Base-by-base conservation (phyloP, 148 eudicot species). In the Vaccinium darrowii region DNA sequence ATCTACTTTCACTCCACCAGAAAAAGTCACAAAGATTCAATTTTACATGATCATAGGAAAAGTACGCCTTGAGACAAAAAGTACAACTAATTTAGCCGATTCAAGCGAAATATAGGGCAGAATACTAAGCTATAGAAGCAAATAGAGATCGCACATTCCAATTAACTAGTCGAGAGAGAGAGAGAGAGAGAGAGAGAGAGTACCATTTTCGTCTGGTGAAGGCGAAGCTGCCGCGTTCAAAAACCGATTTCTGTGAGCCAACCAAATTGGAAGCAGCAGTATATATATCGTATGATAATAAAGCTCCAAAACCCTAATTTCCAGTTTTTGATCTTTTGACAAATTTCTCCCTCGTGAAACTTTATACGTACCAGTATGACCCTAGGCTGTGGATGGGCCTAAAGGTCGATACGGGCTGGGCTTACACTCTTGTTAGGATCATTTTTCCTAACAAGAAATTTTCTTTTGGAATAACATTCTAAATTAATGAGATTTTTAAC, bases 161-260 rank as follows among this genome's bases (percentile, higher is more conserved):
- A 62, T 2, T 21, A 19, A 21, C 23, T 39, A 15, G 16, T 74
- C 36, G 23, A 39, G 50, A 39, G 78, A 75, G 79, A 76, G 53
- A 49, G 57, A 76, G 33, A 76, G 56, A 21, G 80, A 50, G 57
- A 51, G 57, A 49, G 58, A 49, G 56, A 43, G 51, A 76, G 80
- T 51, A 77, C 80, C 80, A 77, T 77, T 77, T 76, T 77, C 33
- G 80, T 23, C 80, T 51, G 33, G 18, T 23, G 19, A 77, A 77
- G 80, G 53, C 33, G 79, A n/a, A 49, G 79, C 50, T 4, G 80
- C 57, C 80, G 53, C 54, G 39, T 4, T 21, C 57, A 5, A 21
- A 76, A 76, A 23, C 79, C 79, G 3, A 76, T n/a, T 8, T 77
- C 12, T 16, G 52, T n/a, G 56, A 19, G 53, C 53, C 18, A 8